Evolutionary conservation across 2,329 filamentous ascomycete genomes (phyloP), one percentile per base, ranked within the genome.

Genomic region (Alternaria ethzedia): DNA sequence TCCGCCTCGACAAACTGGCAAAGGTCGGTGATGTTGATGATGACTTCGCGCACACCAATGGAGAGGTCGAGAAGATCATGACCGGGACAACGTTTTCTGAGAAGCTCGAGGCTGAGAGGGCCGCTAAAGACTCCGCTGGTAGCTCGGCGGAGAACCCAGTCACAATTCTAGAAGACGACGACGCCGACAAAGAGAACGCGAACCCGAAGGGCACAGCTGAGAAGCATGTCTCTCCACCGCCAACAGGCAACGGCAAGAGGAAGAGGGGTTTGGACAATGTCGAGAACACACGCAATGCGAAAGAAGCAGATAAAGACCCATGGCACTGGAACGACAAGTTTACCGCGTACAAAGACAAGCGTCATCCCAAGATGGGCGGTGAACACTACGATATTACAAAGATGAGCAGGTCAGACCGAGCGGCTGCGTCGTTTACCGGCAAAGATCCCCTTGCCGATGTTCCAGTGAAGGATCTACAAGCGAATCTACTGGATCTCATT

Each of bases 341-440:
- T 9, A 46, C 51, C 4, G n/a, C 47, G n/a, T 70, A 67, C 32
- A 68, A 66, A 28, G 15, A n/a, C 15, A 36, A 36, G 15, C 32
- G 15, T 5, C 32, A 36, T 36, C 32, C 32, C 32, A 36, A 36
- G 32, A 46, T 68, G 43, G 69, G 66, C 8, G 59, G 64, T 17
- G 21, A 57, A n/a, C 60, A 68, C 1, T 70, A 70, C 25, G 70
- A 74, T 36, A 71, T 74, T 17, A 74, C 70, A 6, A 69, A 72
- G 44, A 61, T 68, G 59, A 65, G 47, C 12, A 65, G 65, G 49
- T 17, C 44, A 20, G 66, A 72, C 9, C 55, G 69, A 45, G 63
- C 65, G 7, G 41, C 15, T 13, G 43, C 50, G 21, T 66, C 60
- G 2, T 69, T 61, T 26, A 43, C 63, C 45, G 47, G 56, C 3